Conservation (phyloP, 257 asterid species). For the Scutellaria barbata region DNA sequence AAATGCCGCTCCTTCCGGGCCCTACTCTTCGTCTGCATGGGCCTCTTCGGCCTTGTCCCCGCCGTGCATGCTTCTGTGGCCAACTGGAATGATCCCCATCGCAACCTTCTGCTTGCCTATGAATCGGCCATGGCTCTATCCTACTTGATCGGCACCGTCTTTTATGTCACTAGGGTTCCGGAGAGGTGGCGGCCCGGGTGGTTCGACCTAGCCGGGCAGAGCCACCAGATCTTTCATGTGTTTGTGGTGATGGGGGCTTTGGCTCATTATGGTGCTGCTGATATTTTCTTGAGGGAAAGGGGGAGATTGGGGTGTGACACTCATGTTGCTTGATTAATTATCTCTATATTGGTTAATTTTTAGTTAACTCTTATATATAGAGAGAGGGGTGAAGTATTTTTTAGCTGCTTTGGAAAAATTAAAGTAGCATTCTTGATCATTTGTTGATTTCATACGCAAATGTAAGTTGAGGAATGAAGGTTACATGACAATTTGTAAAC, state of each 20-base stretch:
- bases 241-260: slow-evolving; percentile 90
- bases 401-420: too few relatives aligned
- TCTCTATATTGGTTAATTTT: too few relatives aligned
- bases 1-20: slow-evolving; percentile 76
- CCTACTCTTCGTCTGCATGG: slow-evolving; percentile 72
- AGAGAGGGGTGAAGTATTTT: too few relatives aligned
- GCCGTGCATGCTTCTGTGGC: slow-evolving; percentile 67
- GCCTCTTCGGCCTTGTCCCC: slow-evolving; percentile 79
- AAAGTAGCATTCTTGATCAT: too few relatives aligned
- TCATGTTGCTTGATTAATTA: neutral
- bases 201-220: slow-evolving; percentile 93
- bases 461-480: too few relatives aligned
- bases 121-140: slow-evolving; percentile 78
- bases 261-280: slow-evolving; percentile 93
- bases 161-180: slow-evolving; percentile 71
- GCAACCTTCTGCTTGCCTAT: slow-evolving; percentile 56
- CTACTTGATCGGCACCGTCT: slow-evolving; percentile 67
- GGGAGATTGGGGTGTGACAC: slow-evolving; percentile 51
- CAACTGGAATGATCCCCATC: slow-evolving; percentile 79
- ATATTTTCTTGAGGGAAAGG: slow-evolving; percentile 61
- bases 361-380: too few relatives aligned
- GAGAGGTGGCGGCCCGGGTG: slow-evolving; percentile 94
- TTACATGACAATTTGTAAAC: too few relatives aligned
- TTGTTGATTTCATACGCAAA: too few relatives aligned
- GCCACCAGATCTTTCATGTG: slow-evolving; percentile 92